phyloP scores from a whole-genome alignment of 768 basidiomycete genomes.

The Leccinum pellstonianum region DNA sequence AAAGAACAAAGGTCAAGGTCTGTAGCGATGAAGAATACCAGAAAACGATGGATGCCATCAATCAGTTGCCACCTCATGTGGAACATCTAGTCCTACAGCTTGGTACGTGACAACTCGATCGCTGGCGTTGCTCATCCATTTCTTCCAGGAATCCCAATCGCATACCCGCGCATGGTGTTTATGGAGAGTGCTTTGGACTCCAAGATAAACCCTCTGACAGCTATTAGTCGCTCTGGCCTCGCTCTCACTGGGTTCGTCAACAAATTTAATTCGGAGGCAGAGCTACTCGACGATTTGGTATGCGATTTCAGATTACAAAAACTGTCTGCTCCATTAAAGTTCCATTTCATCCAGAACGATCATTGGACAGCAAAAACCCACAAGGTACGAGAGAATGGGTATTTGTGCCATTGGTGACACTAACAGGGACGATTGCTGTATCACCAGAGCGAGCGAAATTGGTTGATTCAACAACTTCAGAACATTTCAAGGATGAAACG shows the following conservation, averaged over 20 bases:
- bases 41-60: constrained; percentile 64
- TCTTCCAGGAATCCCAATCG: constrained; percentile 67
- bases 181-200: constrained; percentile 75
- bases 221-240: constrained; percentile 65
- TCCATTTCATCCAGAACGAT: constrained; percentile 77
- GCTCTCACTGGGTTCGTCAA: constrained; percentile 81
- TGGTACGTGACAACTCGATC: constrained; percentile 40
- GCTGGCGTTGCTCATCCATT: not conserved
- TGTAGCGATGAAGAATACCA: constrained; percentile 74
- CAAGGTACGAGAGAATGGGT: constrained; percentile 47
- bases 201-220: constrained; percentile 81
- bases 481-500: constrained; percentile 59
- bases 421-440: not conserved
- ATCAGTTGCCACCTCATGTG: constrained; percentile 57
- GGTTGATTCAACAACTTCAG: constrained; percentile 80
- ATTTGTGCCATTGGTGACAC: not conserved
- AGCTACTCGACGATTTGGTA: constrained; percentile 90
- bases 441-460: constrained; percentile 83
- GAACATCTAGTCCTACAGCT: constrained; percentile 85
- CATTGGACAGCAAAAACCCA: constrained; percentile 87
- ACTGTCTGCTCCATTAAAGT: constrained; percentile 25
- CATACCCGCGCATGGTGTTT: constrained; percentile 93
- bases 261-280: constrained; percentile 89
- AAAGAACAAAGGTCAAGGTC: constrained; percentile 79
- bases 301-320: constrained; percentile 17